Percentiles rank a stretch among this genome's conserved stretches.
Conservation (phyloP, 148 eudicot species). For the Selenicereus undatus region DNA sequence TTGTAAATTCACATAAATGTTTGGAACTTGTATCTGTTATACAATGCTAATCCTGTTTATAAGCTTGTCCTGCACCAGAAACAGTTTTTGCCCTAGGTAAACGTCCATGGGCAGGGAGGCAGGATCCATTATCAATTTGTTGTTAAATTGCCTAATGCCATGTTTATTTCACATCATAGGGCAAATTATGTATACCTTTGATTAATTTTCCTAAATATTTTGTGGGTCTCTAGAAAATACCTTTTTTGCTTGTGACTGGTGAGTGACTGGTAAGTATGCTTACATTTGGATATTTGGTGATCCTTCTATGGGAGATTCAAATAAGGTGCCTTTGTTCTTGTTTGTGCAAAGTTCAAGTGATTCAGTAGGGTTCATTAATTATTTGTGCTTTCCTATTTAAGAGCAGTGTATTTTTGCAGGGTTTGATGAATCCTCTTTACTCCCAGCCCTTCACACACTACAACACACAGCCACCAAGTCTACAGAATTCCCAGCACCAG, state of each 20-base stretch:
- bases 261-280: background rate
- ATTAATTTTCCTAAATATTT: background rate
- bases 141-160: background rate
- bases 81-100: background rate
- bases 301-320: background rate
- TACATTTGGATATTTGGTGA: too few relatives aligned
- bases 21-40: background rate
- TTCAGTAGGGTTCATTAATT: background rate
- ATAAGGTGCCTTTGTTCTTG: background rate
- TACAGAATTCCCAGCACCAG: slow-evolving; percentile 65
- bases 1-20: background rate
- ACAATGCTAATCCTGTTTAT: background rate
- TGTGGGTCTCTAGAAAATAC: background rate
- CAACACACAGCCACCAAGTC: slow-evolving; percentile 62
- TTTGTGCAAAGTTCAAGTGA: background rate
- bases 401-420: slow-evolving; percentile 37
- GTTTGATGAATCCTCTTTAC: slow-evolving; percentile 81
- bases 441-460: slow-evolving; percentile 90
- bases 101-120: background rate
- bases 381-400: background rate
- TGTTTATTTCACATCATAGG: background rate
- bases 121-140: too few relatives aligned
- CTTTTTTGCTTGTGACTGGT: too few relatives aligned
- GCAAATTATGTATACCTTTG: background rate
- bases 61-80: background rate